Conservation (phyloP, 345 rosid species). For the Brassica napus region DNA sequence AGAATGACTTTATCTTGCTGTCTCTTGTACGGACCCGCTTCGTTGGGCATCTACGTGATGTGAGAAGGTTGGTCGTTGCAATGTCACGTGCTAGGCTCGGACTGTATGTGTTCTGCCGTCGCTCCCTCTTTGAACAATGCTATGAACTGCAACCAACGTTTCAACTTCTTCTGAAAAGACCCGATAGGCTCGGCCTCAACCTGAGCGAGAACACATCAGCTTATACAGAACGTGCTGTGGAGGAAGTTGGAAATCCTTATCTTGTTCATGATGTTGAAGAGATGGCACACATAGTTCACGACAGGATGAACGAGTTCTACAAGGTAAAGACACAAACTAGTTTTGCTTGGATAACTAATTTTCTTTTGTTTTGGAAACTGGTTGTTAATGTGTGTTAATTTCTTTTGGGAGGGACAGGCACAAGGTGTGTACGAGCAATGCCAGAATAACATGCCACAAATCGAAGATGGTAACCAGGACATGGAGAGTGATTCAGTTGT, state of each 20-base stretch:
- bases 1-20: conserved; percentile 87
- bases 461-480: conserved; percentile 34
- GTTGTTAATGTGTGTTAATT: not conserved
- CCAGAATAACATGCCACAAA: conserved; percentile 48
- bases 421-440: conserved; percentile 47
- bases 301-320: conserved; percentile 55
- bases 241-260: conserved; percentile 63
- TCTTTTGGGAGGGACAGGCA: conserved; percentile 42
- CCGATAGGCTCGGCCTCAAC: conserved; percentile 74
- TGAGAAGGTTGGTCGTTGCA: conserved; percentile 92
- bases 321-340: conserved; percentile 51
- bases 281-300: conserved; percentile 64
- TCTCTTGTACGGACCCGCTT: conserved; percentile 96
- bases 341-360: not conserved
- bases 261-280: conserved; percentile 69
- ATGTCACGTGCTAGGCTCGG: conserved; percentile 99
- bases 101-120: conserved; percentile 82
- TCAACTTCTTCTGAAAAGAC: conserved; percentile 73
- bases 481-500: conserved; percentile 46
- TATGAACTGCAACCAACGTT: conserved; percentile 96
- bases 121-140: conserved; percentile 93
- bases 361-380: conserved; percentile 2
- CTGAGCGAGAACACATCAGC: conserved; percentile 56
- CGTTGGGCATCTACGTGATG: conserved; percentile 98
- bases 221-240: conserved; percentile 74